Evolutionary conservation across 306 rosid species (phyloP).

Genomic region (Rosa persica): DNA sequence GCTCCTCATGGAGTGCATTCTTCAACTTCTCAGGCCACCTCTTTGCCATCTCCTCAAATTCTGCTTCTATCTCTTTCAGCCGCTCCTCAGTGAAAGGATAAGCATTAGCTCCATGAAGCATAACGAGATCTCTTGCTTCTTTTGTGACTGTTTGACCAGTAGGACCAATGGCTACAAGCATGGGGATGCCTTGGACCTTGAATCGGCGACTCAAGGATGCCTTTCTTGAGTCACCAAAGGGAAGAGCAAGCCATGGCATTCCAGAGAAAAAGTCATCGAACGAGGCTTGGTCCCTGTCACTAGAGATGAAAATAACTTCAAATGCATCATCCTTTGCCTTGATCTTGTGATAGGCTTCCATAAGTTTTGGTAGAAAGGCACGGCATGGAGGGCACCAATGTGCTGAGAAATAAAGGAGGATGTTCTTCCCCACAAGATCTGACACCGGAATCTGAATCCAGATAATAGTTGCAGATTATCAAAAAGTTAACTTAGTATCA

Average conservation of each 20-base stretch:
- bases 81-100: constrained; percentile 70
- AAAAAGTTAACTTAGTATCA: neutral
- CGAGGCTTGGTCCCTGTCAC: constrained; percentile 60
- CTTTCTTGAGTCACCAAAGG: constrained; percentile 72
- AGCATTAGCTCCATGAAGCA: constrained; percentile 54
- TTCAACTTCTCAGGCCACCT: constrained; percentile 68
- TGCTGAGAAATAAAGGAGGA: constrained; percentile 85
- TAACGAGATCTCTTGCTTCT: constrained; percentile 48
- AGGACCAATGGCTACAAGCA: constrained; percentile 58
- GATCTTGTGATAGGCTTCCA: constrained; percentile 55
- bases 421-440: constrained; percentile 59
- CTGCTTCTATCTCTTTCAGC: constrained; percentile 44
- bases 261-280: constrained; percentile 57
- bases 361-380: constrained; percentile 68
- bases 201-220: constrained; percentile 49
- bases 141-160: constrained; percentile 61
- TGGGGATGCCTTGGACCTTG: constrained; percentile 63
- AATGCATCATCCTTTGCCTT: constrained; percentile 56
- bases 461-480: neutral
- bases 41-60: constrained; percentile 47
- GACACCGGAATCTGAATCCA: constrained; percentile 58
- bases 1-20: constrained; percentile 42
- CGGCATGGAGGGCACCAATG: constrained; percentile 85
- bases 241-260: constrained; percentile 92
- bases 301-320: constrained; percentile 71